Evolutionary conservation across 768 basidiomycete genomes (phyloP), one percentile per base, ranked within the genome.

Genomic region (Lactarius quietus): DNA sequence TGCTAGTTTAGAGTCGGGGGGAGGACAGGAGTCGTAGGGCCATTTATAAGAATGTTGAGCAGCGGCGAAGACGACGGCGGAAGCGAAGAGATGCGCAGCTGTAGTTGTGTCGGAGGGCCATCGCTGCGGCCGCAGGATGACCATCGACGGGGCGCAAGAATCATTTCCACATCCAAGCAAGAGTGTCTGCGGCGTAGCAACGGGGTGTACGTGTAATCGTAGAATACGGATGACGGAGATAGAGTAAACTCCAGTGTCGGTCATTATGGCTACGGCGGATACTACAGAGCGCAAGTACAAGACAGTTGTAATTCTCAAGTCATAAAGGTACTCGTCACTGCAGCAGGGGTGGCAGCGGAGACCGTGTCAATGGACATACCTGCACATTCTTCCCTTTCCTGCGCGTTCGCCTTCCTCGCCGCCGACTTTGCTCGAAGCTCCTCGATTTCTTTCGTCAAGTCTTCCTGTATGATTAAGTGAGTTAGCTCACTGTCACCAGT

Each of bases 401-500:
- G 60, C 26, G 45, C 54, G 23, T 15, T 26, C 15, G 54, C 57
- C 53, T 63, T 59, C n/a, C 83, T 79, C 63, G 80, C 80, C 0
- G 77, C 83, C 29, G 82, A 79, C 64, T 78, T 82, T 10, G 78
- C 73, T 67, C 84, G 78, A 28, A 91, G 75, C 5, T 76, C 76
- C 52, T 84, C 84, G 41, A 91, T 79, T 65, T 90, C 89, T 26
- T 78, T 78, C 62, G 81, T 78, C 35, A 90, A 74, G 67, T 84
- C 86, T 18, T 78, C 78, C 89, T 89, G 59, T 15, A 26, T 12
- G 45, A 20, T 52, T 51, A 57, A 15, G 43, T 59, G 28, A 38
- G 15, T 51, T 38, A 53, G 55, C 20, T 23, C 15, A 56, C 33
- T 52, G 45, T 23, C 12, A 23, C 23, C 23, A 23, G 6, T 23